Conservation (phyloP, 2,329 filamentous ascomycete species). For the Aulographum hederae region DNA sequence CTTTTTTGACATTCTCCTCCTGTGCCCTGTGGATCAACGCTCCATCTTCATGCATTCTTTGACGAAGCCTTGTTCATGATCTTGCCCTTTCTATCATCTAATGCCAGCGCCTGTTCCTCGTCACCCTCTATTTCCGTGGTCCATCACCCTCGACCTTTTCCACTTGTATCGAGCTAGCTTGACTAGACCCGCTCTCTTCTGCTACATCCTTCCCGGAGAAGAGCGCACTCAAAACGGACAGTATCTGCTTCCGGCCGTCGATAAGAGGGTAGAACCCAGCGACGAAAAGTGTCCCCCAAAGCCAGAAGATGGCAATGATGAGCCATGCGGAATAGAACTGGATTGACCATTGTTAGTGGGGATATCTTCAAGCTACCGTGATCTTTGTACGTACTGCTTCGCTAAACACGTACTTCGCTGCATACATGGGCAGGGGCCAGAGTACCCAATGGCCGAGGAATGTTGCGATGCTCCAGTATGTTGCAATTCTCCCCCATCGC, state of each 20-base stretch:
- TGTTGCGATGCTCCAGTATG: constrained; percentile 28
- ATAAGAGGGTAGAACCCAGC: constrained; percentile 31
- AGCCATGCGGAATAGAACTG: constrained; percentile 33
- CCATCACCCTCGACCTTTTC: too few species aligned
- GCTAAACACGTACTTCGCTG: constrained; percentile 29
- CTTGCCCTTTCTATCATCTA: too few species aligned
- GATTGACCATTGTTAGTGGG: neutral
- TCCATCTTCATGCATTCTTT: too few species aligned
- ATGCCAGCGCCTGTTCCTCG: too few species aligned
- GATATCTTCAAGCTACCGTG: neutral
- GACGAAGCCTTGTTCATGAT: too few species aligned
- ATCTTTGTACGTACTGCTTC: constrained; percentile 19
- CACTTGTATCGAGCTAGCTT: too few species aligned
- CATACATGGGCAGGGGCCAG: constrained; percentile 38
- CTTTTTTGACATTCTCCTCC: too few species aligned
- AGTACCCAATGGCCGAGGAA: constrained; percentile 35
- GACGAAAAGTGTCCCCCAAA: constrained; percentile 32
- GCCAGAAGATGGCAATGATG: constrained; percentile 32
- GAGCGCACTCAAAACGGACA: constrained; percentile 8
- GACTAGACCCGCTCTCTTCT: too few species aligned
- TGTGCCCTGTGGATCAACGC: too few species aligned
- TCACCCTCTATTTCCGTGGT: too few species aligned
- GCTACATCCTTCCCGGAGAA: too few species aligned
- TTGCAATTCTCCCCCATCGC: constrained; percentile 27
- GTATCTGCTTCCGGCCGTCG: constrained; percentile 23